phyloP scores from a whole-genome alignment of 2,329 filamentous ascomycete genomes.

The Hirsutella thompsonii region DNA sequence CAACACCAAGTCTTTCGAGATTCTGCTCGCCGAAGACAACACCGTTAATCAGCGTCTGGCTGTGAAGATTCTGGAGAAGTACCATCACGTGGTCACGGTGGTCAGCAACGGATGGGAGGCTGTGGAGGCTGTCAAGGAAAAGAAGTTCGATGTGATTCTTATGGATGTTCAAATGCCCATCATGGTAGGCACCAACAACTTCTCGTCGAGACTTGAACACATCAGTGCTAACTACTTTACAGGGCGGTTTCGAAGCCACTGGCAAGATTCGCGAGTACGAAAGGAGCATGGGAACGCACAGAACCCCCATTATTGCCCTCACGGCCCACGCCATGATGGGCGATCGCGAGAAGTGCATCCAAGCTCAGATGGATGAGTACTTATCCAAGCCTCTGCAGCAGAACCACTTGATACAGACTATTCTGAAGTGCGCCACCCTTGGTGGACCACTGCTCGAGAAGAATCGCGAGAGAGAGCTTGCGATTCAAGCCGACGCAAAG shows the following conservation, averaged over 20 bases:
- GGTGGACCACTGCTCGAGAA: conserved; percentile 73
- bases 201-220: not conserved
- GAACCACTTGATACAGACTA: conserved; percentile 94
- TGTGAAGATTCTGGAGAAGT: conserved; percentile 94
- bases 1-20: conserved; percentile 90
- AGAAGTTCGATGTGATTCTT: conserved; percentile 88
- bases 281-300: conserved; percentile 61
- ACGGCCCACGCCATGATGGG: conserved; percentile 98
- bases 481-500: conserved; percentile 35
- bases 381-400: conserved; percentile 93
- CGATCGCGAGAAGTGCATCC: conserved; percentile 93
- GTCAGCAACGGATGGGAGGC: conserved; percentile 93
- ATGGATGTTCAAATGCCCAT: conserved; percentile 99
- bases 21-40: conserved; percentile 92
- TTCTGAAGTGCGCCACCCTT: conserved; percentile 89
- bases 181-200: conserved; percentile 54
- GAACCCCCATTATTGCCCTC: conserved; percentile 90
- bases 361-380: conserved; percentile 99
- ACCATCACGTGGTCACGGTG: conserved; percentile 83
- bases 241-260: conserved; percentile 94
- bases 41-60: conserved; percentile 92
- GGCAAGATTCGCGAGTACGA: conserved; percentile 95
- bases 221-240: conserved; percentile 20
- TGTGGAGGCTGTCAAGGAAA: conserved; percentile 80
- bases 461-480: conserved; percentile 49